Evolutionary conservation across 140 eudicot species (phyloP), one percentile per base, ranked within the genome.

Genomic region (Stevia rebaudiana): DNA sequence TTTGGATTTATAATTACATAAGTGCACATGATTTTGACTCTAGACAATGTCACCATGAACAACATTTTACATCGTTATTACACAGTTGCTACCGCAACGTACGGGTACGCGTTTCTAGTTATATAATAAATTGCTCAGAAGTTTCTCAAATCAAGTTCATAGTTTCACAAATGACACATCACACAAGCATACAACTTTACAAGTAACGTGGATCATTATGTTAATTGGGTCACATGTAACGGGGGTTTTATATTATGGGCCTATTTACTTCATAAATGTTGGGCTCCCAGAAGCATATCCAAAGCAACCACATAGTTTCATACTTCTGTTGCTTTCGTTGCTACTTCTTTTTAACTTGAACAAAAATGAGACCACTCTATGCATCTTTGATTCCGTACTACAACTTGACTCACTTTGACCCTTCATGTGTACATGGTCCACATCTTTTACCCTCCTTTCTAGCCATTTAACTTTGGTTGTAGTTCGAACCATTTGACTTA

Each of bases 321-420:
- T 70, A 40, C 61, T 59, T 24, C 39, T 65, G 47, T 58, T 68
- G 17, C 65, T 59, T 35, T 70, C 65, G 36, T 75, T 82, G 11
- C 72, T 48, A 22, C 69, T 35, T 57, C 77, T 80, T 50, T 69
- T 56, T 39, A 74, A 79, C 62, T 67, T 89, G 39, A 72, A 19
- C 39, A 83, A 63, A 25, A 80, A 48, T 17, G 83, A 79, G 48
- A 82, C 69, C 46, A 84, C 69, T 56, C 68, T 86, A 30, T 76
- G 77, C 68, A 76, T 76, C 79, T 75, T 83, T 37, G 70, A 74
- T 41, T 76, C 82, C 24, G 56, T 50, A 71, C 48, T 25, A 55
- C 39, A 62, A 11, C 65, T 74, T 15, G 79, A 50, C 43, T 67
- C 79, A 3, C 19, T 67, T 74, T 16, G 63, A 31, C 47, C 63